Evolutionary conservation across 1,284 basidiomycete genomes (phyloP).

Genomic region (Leccinum ponderosum): DNA sequence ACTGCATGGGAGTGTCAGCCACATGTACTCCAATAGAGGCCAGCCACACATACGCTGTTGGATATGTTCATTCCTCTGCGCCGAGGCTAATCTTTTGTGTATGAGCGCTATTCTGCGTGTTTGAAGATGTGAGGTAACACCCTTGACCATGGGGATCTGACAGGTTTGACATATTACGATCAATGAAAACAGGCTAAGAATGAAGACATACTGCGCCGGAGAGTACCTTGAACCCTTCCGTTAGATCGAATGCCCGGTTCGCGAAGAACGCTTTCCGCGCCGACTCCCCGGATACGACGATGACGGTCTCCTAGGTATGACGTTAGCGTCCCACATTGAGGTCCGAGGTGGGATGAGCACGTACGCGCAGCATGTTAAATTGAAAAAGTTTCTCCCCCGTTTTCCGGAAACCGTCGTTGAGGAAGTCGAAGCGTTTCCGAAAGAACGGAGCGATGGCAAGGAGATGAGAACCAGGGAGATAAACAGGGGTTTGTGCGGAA

Average conservation of each 20-base stretch:
- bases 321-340: constrained; percentile 19
- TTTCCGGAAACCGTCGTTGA: constrained; percentile 65
- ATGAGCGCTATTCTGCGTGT: constrained; percentile 59
- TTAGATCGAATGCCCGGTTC: constrained; percentile 66
- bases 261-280: constrained; percentile 69
- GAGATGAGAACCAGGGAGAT: constrained; percentile 56
- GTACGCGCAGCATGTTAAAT: constrained; percentile 59
- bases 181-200: constrained; percentile 5
- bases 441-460: constrained; percentile 66
- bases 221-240: constrained; percentile 72
- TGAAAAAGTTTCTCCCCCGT: constrained; percentile 65
- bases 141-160: constrained; percentile 71
- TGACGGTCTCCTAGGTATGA: constrained; percentile 55
- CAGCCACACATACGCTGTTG: constrained; percentile 48
- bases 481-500: constrained; percentile 44
- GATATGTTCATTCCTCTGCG: constrained; percentile 61
- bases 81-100: constrained; percentile 62
- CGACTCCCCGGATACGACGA: constrained; percentile 70
- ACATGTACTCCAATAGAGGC: constrained; percentile 4
- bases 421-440: constrained; percentile 63
- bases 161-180: constrained; percentile 8
- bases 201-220: constrained; percentile 63
- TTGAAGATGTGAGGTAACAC: constrained; percentile 69
- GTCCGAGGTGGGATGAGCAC: constrained; percentile 13
- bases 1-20: constrained; percentile 39